Evolutionary conservation across 768 basidiomycete species (phyloP), one percentile per base, ranked within the genome.

Genomic region (Amanita muscaria): DNA sequence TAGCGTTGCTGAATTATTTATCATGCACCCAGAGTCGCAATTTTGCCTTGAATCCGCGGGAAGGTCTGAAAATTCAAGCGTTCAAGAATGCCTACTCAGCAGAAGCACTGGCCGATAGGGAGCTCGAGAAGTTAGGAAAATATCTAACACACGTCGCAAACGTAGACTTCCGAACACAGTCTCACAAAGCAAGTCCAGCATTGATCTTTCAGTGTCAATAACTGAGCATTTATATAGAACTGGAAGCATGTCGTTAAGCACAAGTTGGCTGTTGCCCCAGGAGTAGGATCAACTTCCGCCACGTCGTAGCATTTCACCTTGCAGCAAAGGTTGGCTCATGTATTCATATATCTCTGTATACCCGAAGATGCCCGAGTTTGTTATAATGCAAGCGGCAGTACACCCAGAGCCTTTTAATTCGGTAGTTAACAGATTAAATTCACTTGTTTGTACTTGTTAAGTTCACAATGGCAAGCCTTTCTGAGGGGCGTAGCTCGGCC

Each of bases 1-100:
- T n/a, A n/a, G n/a, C n/a, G n/a, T n/a, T n/a, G n/a, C n/a, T n/a
- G n/a, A n/a, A n/a, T n/a, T n/a, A n/a, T n/a, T n/a, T n/a, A n/a
- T 10, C 10, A 30, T 44, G 8, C 44, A 30, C 40, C 6, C 49
- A 85, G 76, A 77, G 80, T 46, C 77, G 88, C 12, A 92, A 91
- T 57, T 92, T 92, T 62, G 90, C 89, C 3, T 66, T 92, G 48
- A 92, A 94, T 56, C 87, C 88, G 1, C 72, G 69, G 34, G 79
- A 88, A 62, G 90, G 89, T 4, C 68, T 93, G 30, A 89, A 87
- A 62, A 88, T 92, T 21, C 73, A 75, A 19, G 76, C 90, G 0
- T 93, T 86, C 69, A 86, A 82, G 60, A 73, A 80, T 50, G 85
- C 85, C 2, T 80, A 86, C 54, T 85, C 80, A 7, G 59, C 66